Evolutionary conservation across 306 rosid genomes (phyloP).

Genomic region (Cyclanthera cordifolia): DNA sequence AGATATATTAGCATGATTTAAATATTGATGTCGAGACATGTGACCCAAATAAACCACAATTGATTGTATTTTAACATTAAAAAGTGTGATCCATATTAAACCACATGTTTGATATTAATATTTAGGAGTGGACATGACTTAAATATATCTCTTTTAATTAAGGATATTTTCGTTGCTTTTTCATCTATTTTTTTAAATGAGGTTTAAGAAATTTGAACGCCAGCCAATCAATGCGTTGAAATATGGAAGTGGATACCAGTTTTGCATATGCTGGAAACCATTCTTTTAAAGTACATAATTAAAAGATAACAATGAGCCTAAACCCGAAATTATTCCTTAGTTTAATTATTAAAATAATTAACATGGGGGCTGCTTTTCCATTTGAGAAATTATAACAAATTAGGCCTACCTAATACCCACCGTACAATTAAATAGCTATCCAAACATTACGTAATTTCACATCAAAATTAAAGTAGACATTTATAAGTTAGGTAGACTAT

Average conservation of each 20-base stretch:
- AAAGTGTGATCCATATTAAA: too few relatives aligned
- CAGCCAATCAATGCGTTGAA: not conserved
- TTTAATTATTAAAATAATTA: not conserved
- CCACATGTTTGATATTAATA: too few relatives aligned
- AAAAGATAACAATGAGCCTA: not conserved
- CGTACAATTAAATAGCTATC: not conserved
- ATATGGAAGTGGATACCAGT: not conserved
- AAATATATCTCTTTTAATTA: too few relatives aligned
- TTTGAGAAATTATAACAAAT: not conserved
- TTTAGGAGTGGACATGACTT: too few relatives aligned
- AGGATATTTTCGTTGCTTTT: not conserved
- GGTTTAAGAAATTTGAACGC: not conserved
- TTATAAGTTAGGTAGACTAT: not conserved
- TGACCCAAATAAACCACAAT: too few relatives aligned
- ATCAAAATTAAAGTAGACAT: too few relatives aligned
- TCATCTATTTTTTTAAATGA: too few relatives aligned
- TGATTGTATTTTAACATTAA: too few relatives aligned
- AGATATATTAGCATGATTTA: too few relatives aligned
- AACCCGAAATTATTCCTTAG: not conserved
- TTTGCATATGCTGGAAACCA: not conserved
- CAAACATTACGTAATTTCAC: not conserved
- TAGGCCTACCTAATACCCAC: not conserved
- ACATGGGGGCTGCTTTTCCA: not conserved
- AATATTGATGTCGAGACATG: too few relatives aligned
- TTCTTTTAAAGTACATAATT: not conserved